Conservation (phyloP, 1,139 yeast species). For the Lodderomyces parapsilosis region DNA sequence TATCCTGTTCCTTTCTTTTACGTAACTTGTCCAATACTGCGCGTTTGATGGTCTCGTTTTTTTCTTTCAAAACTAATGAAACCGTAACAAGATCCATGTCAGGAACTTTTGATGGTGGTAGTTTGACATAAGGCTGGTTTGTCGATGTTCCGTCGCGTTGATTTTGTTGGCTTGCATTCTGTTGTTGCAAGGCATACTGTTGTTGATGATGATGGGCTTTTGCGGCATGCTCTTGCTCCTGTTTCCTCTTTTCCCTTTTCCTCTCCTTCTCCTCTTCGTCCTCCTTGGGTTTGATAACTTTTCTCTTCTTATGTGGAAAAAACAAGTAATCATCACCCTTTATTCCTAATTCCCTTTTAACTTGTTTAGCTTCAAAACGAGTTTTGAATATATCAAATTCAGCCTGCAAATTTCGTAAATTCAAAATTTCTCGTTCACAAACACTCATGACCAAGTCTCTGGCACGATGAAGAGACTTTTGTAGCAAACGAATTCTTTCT, state of each 20-base stretch:
- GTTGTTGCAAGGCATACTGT: constrained; percentile 11
- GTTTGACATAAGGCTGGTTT: constrained; percentile 78
- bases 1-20: constrained; percentile 69
- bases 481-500: constrained; percentile 74
- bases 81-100: constrained; percentile 88
- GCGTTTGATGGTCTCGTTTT: constrained; percentile 73
- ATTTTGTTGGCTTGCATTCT: constrained; percentile 19
- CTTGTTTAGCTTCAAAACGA: constrained; percentile 66
- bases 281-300: constrained; percentile 39
- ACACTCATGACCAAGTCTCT: constrained; percentile 67
- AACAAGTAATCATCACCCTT: constrained; percentile 85
- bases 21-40: constrained; percentile 83
- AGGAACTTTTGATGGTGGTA: constrained; percentile 90
- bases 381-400: constrained; percentile 68
- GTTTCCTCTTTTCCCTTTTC: constrained; percentile 23
- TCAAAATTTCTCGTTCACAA: constrained; percentile 70
- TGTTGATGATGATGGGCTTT: constrained; percentile 18
- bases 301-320: constrained; percentile 76
- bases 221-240: constrained; percentile 17
- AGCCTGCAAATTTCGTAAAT: constrained; percentile 54
- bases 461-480: constrained; percentile 76
- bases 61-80: constrained; percentile 69
- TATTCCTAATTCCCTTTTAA: constrained; percentile 74
- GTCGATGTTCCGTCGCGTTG: constrained; percentile 32
- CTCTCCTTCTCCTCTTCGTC: constrained; percentile 37